phyloP scores from a whole-genome alignment of 176 grass and related monocot genomes.

The Olyra latifolia region DNA sequence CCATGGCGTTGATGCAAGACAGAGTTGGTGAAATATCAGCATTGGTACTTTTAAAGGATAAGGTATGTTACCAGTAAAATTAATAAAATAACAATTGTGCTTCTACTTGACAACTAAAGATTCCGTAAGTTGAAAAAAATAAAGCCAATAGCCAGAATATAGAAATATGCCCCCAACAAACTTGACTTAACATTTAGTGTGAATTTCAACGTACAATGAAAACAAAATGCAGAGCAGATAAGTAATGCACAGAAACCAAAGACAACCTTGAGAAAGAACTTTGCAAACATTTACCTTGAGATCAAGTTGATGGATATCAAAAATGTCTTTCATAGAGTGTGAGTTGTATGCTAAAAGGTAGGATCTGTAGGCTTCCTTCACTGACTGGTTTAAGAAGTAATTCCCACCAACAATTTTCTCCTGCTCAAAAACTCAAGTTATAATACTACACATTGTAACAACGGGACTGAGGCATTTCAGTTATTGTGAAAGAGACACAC shows the following conservation, averaged over 20 bases:
- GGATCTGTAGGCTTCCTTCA: slow-evolving; percentile 90
- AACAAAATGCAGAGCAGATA: background rate
- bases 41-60: background rate
- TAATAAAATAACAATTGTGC: background rate
- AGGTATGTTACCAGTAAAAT: background rate
- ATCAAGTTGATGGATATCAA: slow-evolving; percentile 84
- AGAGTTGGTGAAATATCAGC: background rate
- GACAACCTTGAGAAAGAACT: slow-evolving; percentile 8
- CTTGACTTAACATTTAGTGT: background rate
- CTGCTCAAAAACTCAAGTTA: slow-evolving; percentile 51
- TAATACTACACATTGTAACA: background rate
- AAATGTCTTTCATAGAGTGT: slow-evolving; percentile 93
- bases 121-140: background rate
- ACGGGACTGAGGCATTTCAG: background rate
- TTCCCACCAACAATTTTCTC: slow-evolving; percentile 83
- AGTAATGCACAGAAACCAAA: background rate
- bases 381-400: slow-evolving; percentile 84
- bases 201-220: background rate
- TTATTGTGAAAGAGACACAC: slow-evolving; percentile 26
- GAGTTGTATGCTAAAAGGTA: slow-evolving; percentile 88
- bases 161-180: background rate
- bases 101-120: background rate
- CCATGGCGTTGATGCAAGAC: background rate
- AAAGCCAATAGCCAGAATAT: background rate
- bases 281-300: slow-evolving; percentile 62